Conservation (phyloP, 345 rosid genomes). For the Salix brachista region DNA sequence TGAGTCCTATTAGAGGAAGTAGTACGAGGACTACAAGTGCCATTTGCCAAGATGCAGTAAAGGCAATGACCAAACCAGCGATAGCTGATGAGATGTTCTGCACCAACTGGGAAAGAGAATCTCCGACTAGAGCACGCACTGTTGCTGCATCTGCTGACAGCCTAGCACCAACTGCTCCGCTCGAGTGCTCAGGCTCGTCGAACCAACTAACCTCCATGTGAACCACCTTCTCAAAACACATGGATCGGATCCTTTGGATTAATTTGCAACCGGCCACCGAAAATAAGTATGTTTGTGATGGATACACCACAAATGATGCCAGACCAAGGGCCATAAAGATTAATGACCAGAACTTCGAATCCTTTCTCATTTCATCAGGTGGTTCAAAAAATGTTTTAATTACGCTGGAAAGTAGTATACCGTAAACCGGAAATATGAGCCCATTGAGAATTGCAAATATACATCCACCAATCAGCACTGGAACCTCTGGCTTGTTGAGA, state of each 20-base stretch:
- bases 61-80: slow-evolving; percentile 75
- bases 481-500: slow-evolving; percentile 86
- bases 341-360: slow-evolving; percentile 65
- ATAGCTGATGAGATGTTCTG: slow-evolving; percentile 55
- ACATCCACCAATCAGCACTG: slow-evolving; percentile 51
- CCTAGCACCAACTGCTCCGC: slow-evolving; percentile 75
- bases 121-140: slow-evolving; percentile 69
- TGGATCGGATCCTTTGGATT: slow-evolving; percentile 55
- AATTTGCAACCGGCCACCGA: slow-evolving; percentile 67
- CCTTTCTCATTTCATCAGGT: slow-evolving; percentile 50
- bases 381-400: slow-evolving; percentile 56
- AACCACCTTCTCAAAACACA: slow-evolving; percentile 84
- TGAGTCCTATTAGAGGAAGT: slow-evolving; percentile 60
- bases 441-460: slow-evolving; percentile 50
- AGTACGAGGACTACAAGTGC: slow-evolving; percentile 55
- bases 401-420: slow-evolving; percentile 46
- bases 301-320: slow-evolving; percentile 42
- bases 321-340: slow-evolving; percentile 52
- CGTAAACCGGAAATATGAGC: slow-evolving; percentile 53
- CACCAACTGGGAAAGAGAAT: slow-evolving; percentile 55
- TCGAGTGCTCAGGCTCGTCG: slow-evolving; percentile 68
- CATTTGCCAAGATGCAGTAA: slow-evolving; percentile 62
- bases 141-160: slow-evolving; percentile 80
- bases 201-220: slow-evolving; percentile 86
- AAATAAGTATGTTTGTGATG: slow-evolving; percentile 52